phyloP scores from a whole-genome alignment of 164 flowering plant species.

The Platanus orientalis region DNA sequence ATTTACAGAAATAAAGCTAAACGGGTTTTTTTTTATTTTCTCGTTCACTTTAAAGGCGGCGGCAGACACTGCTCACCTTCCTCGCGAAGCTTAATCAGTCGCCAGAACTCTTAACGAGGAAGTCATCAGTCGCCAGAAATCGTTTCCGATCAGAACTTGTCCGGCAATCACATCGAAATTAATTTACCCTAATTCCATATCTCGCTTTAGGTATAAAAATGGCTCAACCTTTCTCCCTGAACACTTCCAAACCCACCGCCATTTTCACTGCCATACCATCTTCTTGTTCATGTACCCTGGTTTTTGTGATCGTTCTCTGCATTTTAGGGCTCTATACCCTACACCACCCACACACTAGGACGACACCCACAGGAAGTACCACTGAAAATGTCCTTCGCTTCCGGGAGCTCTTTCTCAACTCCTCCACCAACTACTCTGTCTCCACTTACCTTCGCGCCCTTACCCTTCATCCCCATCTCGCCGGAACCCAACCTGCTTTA shows the following conservation, averaged over 20 bases:
- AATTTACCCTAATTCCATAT: no score
- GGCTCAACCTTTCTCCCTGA: constrained; percentile 9
- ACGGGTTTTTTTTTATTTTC: no score
- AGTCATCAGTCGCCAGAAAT: no score
- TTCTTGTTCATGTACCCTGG: constrained; percentile 13
- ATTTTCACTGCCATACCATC: constrained; percentile 7
- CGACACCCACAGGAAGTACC: constrained; percentile 4
- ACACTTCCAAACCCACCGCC: background rate
- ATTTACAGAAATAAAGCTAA: no score
- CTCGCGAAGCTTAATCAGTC: no score
- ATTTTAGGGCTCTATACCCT: constrained; percentile 30
- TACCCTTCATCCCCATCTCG: constrained; percentile 77
- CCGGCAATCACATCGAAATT: no score
- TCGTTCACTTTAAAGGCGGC: no score
- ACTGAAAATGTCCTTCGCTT: constrained; percentile 23
- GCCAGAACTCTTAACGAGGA: no score
- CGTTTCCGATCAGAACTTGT: no score
- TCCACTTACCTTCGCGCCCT: constrained; percentile 67
- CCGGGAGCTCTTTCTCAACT: constrained; percentile 48
- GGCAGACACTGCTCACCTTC: no score
- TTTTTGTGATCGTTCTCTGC: constrained; percentile 23
- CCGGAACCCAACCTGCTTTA: constrained; percentile 55
- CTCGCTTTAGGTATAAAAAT: constrained; percentile 12
- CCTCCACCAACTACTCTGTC: constrained; percentile 56
- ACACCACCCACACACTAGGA: constrained; percentile 16